Conservation (phyloP, 306 rosid species). For the Hylodesmum podocarpum region DNA sequence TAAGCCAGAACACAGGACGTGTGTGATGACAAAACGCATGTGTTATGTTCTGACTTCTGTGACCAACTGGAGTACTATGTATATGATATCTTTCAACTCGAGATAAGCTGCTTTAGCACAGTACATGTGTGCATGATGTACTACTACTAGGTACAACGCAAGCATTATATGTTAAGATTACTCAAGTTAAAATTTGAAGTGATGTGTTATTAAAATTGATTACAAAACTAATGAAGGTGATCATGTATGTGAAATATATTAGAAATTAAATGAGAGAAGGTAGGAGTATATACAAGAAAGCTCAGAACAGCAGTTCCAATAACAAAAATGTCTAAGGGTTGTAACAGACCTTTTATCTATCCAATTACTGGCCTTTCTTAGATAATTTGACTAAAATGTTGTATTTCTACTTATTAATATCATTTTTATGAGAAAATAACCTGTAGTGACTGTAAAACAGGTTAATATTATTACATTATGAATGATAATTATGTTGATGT, state of each 20-base stretch:
- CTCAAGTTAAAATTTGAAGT: neutral
- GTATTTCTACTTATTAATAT: neutral
- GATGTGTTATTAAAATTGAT: neutral
- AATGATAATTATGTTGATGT: no score
- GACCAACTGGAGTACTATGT: neutral
- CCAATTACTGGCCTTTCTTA: no score
- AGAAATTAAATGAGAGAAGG: neutral
- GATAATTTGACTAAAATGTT: neutral
- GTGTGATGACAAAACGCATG: neutral
- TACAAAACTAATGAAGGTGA: neutral
- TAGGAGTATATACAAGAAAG: neutral
- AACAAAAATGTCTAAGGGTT: neutral
- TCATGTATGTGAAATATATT: neutral
- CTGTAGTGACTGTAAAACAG: no score
- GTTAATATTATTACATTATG: no score
- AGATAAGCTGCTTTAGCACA: neutral
- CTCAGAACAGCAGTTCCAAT: neutral
- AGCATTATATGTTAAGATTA: neutral
- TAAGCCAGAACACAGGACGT: neutral
- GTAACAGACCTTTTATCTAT: neutral
- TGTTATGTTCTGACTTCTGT: neutral
- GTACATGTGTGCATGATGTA: neutral
- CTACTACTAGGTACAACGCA: neutral
- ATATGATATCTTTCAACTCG: neutral
- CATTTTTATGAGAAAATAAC: no score